phyloP scores from a whole-genome alignment of 1,284 basidiomycete species.

The Lentinus polychrous region DNA sequence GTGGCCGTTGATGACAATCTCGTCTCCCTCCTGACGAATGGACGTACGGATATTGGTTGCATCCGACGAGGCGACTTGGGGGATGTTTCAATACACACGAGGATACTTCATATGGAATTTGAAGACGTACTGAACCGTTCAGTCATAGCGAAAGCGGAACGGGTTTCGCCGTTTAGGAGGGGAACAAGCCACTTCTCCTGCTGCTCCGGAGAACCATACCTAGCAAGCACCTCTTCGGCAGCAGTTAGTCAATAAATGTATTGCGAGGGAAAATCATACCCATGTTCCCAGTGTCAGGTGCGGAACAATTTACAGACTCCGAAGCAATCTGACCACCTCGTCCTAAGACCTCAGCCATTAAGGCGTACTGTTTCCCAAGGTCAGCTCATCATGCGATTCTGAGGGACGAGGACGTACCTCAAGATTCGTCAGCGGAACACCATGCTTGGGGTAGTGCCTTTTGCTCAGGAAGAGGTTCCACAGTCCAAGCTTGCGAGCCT shows the following conservation, averaged over 20 bases:
- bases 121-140: constrained; percentile 82
- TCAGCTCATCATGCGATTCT: not conserved
- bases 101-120: constrained; percentile 9
- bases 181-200: constrained; percentile 89
- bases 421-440: constrained; percentile 87
- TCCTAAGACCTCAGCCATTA: constrained; percentile 94
- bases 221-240: constrained; percentile 83
- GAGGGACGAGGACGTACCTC: constrained; percentile 49
- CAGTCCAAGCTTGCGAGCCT: constrained; percentile 82
- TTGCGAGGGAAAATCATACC: constrained; percentile 38
- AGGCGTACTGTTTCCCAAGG: constrained; percentile 64
- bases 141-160: constrained; percentile 94
- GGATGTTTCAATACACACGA: not conserved
- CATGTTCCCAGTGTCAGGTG: constrained; percentile 96
- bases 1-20: constrained; percentile 93
- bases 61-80: constrained; percentile 85
- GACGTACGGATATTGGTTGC: constrained; percentile 94
- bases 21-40: constrained; percentile 78
- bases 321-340: constrained; percentile 77
- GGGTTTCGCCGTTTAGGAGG: constrained; percentile 87
- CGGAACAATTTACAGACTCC: constrained; percentile 87
- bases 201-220: constrained; percentile 86
- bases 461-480: constrained; percentile 98
- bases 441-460: constrained; percentile 83
- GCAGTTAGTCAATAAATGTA: not conserved